Conservation (phyloP, 805 yeast species). For the Wickerhamiella australiensis region DNA sequence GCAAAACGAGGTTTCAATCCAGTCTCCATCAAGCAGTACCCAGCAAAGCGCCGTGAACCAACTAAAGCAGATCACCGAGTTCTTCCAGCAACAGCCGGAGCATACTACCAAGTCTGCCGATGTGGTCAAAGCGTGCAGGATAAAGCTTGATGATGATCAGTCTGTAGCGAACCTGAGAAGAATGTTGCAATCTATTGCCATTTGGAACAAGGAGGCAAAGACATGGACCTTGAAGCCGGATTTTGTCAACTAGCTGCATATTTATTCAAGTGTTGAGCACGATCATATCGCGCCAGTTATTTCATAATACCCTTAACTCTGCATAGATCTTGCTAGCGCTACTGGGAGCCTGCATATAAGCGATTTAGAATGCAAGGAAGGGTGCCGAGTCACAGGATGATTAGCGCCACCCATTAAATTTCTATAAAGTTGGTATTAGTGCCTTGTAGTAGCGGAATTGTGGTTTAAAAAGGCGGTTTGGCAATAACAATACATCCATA, state of each 20-base stretch:
- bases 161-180: slow-evolving; percentile 54
- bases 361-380: too few species aligned
- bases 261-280: too few species aligned
- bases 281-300: too few species aligned
- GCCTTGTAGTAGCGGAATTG: too few species aligned
- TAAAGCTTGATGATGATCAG: slow-evolving; percentile 36
- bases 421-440: too few species aligned
- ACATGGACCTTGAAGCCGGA: slow-evolving; percentile 60
- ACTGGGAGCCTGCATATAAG: too few species aligned
- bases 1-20: neutral
- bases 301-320: too few species aligned
- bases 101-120: slow-evolving; percentile 39
- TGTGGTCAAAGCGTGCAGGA: slow-evolving; percentile 32
- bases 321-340: too few species aligned
- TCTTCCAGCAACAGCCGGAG: slow-evolving; percentile 30
- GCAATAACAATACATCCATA: too few species aligned
- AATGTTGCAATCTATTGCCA: slow-evolving; percentile 53
- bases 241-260: slow-evolving; percentile 22
- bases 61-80: slow-evolving; percentile 33
- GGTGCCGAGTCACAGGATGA: too few species aligned
- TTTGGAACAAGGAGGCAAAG: slow-evolving; percentile 45
- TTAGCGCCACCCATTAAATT: too few species aligned
- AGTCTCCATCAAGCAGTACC: neutral
- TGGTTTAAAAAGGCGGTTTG: too few species aligned
- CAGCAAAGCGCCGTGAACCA: neutral